A percentile compares a stretch with the other conserved stretches of the same genome.
Evolutionary conservation across 2,329 filamentous ascomycete species (phyloP).

Genomic region (Ophiocordyceps camponoti-floridani): DNA sequence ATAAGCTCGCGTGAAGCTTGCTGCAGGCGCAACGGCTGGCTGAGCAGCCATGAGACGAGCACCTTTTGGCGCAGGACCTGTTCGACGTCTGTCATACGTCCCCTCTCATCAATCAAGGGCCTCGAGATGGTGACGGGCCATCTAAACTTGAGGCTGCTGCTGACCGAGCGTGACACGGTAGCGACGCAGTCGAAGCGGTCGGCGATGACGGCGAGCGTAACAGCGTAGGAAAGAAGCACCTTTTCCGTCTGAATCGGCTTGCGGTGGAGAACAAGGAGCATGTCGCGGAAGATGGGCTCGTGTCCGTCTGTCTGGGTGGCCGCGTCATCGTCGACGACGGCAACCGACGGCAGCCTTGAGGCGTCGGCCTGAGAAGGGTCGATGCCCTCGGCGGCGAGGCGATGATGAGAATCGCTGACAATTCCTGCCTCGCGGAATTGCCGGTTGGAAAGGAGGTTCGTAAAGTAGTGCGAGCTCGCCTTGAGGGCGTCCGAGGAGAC

Average conservation of each 20-base stretch:
- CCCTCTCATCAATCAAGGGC: conserved; percentile 19
- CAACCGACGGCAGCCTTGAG: conserved; percentile 41
- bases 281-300: conserved; percentile 45
- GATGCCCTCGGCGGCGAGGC: conserved; percentile 27
- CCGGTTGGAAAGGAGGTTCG: conserved; percentile 42
- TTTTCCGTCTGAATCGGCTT: conserved; percentile 18
- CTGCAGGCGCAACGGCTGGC: conserved; percentile 41
- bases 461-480: conserved; percentile 51
- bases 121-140: conserved; percentile 31
- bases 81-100: conserved; percentile 30
- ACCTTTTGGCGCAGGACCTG: conserved; percentile 53
- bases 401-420: conserved; percentile 31
- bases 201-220: conserved; percentile 51
- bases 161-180: conserved; percentile 34
- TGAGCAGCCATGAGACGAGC: conserved; percentile 45
- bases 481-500: conserved; percentile 39
- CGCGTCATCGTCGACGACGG: conserved; percentile 50
- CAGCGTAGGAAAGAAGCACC: conserved; percentile 36
- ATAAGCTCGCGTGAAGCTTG: conserved; percentile 48
- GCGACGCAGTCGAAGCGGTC: conserved; percentile 54
- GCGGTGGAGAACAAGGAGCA: conserved; percentile 48
- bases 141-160: conserved; percentile 29
- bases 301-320: conserved; percentile 43
- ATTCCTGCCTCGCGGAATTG: conserved; percentile 44
- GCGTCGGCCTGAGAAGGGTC: conserved; percentile 28